These are phyloP conservation scores for Talaromyces sp. DNA, from an alignment of 2,329 filamentous ascomycete species.

Conservation along the genomic window DNA sequence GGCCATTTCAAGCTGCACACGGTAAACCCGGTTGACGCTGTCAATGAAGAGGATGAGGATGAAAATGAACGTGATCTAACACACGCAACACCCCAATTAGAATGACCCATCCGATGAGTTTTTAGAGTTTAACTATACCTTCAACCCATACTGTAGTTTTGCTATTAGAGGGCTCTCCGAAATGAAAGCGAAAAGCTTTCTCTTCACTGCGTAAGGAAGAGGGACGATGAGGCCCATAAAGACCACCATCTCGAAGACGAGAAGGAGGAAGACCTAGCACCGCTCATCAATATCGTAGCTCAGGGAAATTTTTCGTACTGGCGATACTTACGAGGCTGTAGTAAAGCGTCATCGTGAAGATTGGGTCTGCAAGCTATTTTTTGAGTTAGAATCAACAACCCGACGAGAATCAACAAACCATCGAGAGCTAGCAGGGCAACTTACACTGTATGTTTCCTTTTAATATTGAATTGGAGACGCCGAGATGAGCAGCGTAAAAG, in stretches of 20 bases:
- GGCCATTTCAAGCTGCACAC: constrained; percentile 84
- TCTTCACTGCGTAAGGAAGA: constrained; percentile 79
- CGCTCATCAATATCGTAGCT: background rate
- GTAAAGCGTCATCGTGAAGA: constrained; percentile 62
- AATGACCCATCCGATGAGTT: background rate
- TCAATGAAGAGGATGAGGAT: constrained; percentile 97
- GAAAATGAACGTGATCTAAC: constrained; percentile 92
- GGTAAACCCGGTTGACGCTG: constrained; percentile 93
- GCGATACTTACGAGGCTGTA: constrained; percentile 57
- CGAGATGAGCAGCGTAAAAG: background rate
- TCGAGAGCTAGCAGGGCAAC: background rate
- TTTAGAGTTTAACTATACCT: constrained; percentile 47
- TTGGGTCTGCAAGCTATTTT: constrained; percentile 4
- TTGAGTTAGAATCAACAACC: constrained; percentile 3
- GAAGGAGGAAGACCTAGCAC: constrained; percentile 45
- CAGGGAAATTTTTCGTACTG: constrained; percentile 12
- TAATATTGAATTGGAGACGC: background rate
- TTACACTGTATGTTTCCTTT: background rate
- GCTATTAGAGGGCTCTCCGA: constrained; percentile 81
- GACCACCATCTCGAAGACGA: constrained; percentile 48
- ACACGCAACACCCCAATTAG: background rate
- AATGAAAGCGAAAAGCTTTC: constrained; percentile 92
- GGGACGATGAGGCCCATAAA: constrained; percentile 61
- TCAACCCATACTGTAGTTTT: constrained; percentile 94
- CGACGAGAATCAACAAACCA: constrained; percentile 1